Base-by-base conservation (phyloP, 495 filamentous ascomycete genomes). In the Penicillium cataractarum region DNA sequence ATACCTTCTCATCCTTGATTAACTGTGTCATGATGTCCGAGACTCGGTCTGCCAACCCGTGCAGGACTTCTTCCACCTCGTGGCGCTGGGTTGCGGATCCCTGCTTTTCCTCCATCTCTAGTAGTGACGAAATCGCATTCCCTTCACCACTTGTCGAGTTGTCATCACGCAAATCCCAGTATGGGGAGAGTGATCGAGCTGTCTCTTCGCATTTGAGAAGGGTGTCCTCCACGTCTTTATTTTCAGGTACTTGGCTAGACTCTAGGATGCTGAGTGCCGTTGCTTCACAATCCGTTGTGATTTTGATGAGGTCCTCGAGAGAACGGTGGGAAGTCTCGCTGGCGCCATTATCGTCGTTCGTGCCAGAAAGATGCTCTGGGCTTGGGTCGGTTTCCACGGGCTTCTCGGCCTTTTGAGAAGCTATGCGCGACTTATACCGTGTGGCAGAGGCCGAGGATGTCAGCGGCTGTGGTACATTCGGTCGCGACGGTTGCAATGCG, bases 1-100 rank as follows among this genome's bases (percentile, higher is more conserved):
- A 93, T 39, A 97, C 86, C 31, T 86, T 82, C 5, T 92, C 89
- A 62, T 95, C 86, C 33, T 85, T 82, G 50, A 97, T 57, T 53
- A 97, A 79, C 0, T 78, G 71, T 69, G 90, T 89, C 55, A 87
- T 86, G 12, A 83, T 72, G 12, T 74, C 62, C 24, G 85, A 84
- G 61, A 90, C 69, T 13, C 74, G 64, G 13, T 84, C 78, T 29
- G 79, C 75, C 33, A 76, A 52, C 15, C 57, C 32, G 6, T n/a
- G 51, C 63, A 17, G 67, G 61, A 22, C 32, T 37, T 54, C 31
- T 13, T 54, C 51, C 1, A 33, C 27, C 29, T 54, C 51, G 31
- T 37, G 51, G 19, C 8, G n/a, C 15, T 54, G 51, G 12, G 51
- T 54, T 7, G 24, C n/a, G 31, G 51, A 54, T 37, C 51, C 60